Evolutionary conservation across 2,329 filamentous ascomycete genomes (phyloP).

Genomic region (Venturia oleaginea): DNA sequence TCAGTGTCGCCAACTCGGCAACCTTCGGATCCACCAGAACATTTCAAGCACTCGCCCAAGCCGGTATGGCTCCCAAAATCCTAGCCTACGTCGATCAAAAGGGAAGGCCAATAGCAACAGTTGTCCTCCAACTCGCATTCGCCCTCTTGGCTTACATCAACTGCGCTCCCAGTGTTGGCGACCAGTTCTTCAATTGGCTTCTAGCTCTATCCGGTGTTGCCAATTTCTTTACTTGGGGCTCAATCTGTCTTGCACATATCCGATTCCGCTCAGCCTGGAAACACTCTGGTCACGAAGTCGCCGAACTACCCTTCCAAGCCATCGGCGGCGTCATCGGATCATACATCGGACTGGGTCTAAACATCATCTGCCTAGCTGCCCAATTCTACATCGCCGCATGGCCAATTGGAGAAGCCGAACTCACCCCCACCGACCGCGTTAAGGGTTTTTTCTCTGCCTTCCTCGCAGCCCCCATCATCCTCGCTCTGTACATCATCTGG

Average conservation of each 20-base stretch:
- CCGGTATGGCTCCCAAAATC: constrained; percentile 64
- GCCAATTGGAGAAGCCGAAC: constrained; percentile 23
- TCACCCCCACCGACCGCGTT: constrained; percentile 18
- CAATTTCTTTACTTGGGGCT: constrained; percentile 70
- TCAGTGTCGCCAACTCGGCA: constrained; percentile 51
- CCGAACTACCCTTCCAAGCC: constrained; percentile 14
- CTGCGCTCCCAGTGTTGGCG: constrained; percentile 48
- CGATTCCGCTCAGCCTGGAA: constrained; percentile 60
- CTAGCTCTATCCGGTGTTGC: constrained; percentile 64
- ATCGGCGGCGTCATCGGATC: constrained; percentile 13
- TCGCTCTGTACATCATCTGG: constrained; percentile 33
- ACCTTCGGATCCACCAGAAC: constrained; percentile 51
- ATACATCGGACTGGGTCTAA: constrained; percentile 14
- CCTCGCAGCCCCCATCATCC: constrained; percentile 38
- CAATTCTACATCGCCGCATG: constrained; percentile 17
- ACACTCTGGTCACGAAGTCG: constrained; percentile 9
- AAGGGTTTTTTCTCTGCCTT: constrained; percentile 38
- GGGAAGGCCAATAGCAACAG: constrained; percentile 69
- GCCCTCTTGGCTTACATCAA: constrained; percentile 69
- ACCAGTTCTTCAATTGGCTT: constrained; percentile 68
- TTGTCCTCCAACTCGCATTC: constrained; percentile 55
- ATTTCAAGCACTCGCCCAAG: constrained; percentile 42
- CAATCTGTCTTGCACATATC: constrained; percentile 85
- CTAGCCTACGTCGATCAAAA: constrained; percentile 74
- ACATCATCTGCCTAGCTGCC: constrained; percentile 13